These are phyloP conservation scores for Penicillium paradoxum DNA, from an alignment of 495 filamentous ascomycete species.

Conservation along the genomic window DNA sequence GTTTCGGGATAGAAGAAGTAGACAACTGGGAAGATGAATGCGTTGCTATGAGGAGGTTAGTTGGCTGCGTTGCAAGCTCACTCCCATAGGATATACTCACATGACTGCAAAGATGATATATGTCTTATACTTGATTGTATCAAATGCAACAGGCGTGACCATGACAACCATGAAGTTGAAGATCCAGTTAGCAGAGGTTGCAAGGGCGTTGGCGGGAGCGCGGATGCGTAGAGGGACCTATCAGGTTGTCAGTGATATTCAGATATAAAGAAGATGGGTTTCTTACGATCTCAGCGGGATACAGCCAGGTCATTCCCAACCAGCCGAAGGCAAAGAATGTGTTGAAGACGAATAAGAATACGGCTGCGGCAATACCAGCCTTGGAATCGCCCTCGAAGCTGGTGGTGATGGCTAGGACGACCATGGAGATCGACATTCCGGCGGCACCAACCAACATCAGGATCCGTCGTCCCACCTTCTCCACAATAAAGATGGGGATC, in stretches of 20 bases:
- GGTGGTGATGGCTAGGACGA: slow-evolving; percentile 53
- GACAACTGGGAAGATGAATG: slow-evolving; percentile 61
- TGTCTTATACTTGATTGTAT: slow-evolving; percentile 61
- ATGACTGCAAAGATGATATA: slow-evolving; percentile 79
- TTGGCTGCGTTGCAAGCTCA: not conserved
- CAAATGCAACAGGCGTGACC: slow-evolving; percentile 66
- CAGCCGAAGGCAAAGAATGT: slow-evolving; percentile 74
- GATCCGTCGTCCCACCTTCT: slow-evolving; percentile 60
- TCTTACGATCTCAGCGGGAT: slow-evolving; percentile 63
- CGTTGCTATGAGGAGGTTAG: slow-evolving; percentile 45
- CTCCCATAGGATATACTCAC: slow-evolving; percentile 24
- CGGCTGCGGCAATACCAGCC: slow-evolving; percentile 47
- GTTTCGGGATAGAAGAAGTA: slow-evolving; percentile 79
- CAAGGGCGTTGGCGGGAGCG: slow-evolving; percentile 67
- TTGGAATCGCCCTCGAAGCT: slow-evolving; percentile 29
- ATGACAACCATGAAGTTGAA: slow-evolving; percentile 61
- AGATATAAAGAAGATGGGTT: not conserved
- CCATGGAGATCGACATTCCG: slow-evolving; percentile 66
- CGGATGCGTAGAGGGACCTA: slow-evolving; percentile 61
- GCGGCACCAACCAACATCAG: slow-evolving; percentile 68
- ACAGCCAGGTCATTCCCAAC: slow-evolving; percentile 74
- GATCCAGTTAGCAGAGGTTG: slow-evolving; percentile 51
- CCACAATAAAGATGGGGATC: slow-evolving; percentile 65
- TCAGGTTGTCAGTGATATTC: not conserved
- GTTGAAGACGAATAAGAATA: slow-evolving; percentile 70